These are phyloP conservation scores for Yamadazyma atmosphaerica DNA, from an alignment of 1,139 yeast species.

Conservation along the genomic window DNA sequence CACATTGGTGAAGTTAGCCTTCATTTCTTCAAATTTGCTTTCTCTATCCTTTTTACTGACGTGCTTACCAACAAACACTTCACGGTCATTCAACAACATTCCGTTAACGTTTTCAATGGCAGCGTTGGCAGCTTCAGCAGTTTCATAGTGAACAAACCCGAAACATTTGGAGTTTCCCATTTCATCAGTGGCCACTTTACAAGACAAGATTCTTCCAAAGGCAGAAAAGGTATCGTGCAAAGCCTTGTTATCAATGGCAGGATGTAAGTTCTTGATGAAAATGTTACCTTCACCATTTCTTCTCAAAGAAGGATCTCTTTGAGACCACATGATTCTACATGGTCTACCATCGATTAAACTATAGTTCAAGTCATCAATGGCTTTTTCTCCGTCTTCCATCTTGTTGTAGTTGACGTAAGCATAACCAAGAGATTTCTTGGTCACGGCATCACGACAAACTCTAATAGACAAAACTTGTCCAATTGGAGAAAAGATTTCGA, in stretches of 20 bases:
- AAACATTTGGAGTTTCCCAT: conserved; percentile 92
- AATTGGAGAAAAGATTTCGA: conserved; percentile 90
- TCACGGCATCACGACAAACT: conserved; percentile 98
- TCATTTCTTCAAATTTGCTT: conserved; percentile 87
- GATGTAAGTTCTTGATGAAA: conserved; percentile 97
- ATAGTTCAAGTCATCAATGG: conserved; percentile 95
- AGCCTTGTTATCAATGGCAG: conserved; percentile 98
- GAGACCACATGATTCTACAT: conserved; percentile 99
- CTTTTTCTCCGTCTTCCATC: conserved; percentile 87
- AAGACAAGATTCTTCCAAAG: conserved; percentile 92
- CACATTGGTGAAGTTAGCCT: conserved; percentile 93
- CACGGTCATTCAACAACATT: conserved; percentile 96
- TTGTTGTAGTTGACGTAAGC: conserved; percentile 97
- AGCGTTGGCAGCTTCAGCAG: conserved; percentile 88
- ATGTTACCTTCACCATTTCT: conserved; percentile 97
- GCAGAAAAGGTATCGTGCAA: conserved; percentile 97
- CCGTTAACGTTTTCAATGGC: conserved; percentile 98
- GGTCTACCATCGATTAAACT: conserved; percentile 92
- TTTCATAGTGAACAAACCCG: conserved; percentile 97
- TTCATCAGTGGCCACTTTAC: conserved; percentile 97
- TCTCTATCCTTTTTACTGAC: conserved; percentile 93
- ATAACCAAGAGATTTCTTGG: conserved; percentile 96
- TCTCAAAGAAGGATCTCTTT: conserved; percentile 96
- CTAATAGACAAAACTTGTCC: conserved; percentile 97
- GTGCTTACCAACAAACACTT: conserved; percentile 95